These are phyloP conservation scores for Colletotrichum somersetense DNA, from an alignment of 2,329 filamentous ascomycete genomes.

Conservation along the genomic window DNA sequence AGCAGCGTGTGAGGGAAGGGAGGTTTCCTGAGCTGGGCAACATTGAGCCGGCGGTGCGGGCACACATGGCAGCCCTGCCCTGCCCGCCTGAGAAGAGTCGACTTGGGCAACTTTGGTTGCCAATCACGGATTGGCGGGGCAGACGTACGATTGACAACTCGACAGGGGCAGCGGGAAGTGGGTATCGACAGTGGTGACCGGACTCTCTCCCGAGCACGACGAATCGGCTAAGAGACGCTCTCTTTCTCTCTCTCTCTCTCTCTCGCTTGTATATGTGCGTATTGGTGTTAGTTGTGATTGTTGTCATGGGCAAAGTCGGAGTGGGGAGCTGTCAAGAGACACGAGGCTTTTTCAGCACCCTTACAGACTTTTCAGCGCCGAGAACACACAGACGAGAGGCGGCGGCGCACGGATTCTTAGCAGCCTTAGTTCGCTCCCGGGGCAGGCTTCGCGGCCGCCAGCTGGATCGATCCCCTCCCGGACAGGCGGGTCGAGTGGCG, in stretches of 20 bases:
- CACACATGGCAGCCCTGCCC: constrained; percentile 3
- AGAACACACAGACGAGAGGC: constrained; percentile 27
- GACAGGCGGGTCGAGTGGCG: constrained; percentile 21
- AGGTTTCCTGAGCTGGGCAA: neutral
- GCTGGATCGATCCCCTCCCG: neutral
- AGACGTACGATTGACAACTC: neutral
- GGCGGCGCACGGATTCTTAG: constrained; percentile 14
- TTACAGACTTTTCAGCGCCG: neutral
- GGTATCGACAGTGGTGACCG: neutral
- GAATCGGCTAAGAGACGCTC: neutral
- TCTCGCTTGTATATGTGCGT: neutral
- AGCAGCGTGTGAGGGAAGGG: constrained; percentile 10
- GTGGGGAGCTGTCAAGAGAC: constrained; percentile 14
- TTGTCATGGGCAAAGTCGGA: neutral
- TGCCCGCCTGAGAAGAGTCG: constrained; percentile 12
- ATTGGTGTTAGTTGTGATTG: neutral
- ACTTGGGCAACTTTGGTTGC: constrained; percentile 27
- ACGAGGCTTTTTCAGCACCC: neutral
- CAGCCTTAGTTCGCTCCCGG: constrained; percentile 23
- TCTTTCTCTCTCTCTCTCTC: neutral
- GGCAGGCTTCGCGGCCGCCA: constrained; percentile 45
- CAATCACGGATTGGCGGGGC: constrained; percentile 29
- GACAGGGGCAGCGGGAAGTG: constrained; percentile 20
- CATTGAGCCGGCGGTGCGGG: no score
- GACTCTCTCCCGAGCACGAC: no score